phyloP scores from a whole-genome alignment of 1,284 basidiomycete species.

The Nidula niveotomentosa region DNA sequence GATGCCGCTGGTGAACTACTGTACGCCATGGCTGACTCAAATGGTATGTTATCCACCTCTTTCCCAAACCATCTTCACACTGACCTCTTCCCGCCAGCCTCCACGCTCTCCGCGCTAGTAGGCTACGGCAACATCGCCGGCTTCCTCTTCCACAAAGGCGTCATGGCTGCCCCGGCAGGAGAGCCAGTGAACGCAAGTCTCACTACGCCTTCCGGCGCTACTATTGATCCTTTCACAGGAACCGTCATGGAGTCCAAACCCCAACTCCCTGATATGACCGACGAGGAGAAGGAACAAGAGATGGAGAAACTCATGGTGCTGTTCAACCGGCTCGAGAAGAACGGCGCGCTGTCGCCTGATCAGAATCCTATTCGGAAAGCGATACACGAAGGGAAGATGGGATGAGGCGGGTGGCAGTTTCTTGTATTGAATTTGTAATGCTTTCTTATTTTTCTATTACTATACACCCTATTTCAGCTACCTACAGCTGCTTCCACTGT shows the following conservation, averaged over 20 bases:
- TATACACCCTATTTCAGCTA: too few species aligned
- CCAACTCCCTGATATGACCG: conserved; percentile 67
- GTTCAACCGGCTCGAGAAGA: conserved; percentile 84
- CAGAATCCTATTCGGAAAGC: conserved; percentile 77
- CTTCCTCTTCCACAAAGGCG: conserved; percentile 86
- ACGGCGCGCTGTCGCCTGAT: conserved; percentile 57
- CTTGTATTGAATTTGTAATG: too few species aligned
- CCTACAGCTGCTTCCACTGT: too few species aligned
- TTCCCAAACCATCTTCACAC: conserved; percentile 1
- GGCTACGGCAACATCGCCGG: conserved; percentile 95
- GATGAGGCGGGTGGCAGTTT: not conserved
- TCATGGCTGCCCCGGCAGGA: conserved; percentile 56
- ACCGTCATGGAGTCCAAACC: conserved; percentile 42
- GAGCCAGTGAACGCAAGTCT: conserved; percentile 34
- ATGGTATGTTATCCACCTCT: conserved; percentile 52
- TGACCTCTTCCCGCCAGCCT: conserved; percentile 40
- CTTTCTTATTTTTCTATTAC: too few species aligned
- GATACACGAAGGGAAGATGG: conserved; percentile 52
- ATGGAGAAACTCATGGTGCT: conserved; percentile 88
- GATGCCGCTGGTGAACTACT: conserved; percentile 84
- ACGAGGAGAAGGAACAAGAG: conserved; percentile 90
- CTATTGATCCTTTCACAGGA: conserved; percentile 83
- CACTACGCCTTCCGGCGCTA: conserved; percentile 40
- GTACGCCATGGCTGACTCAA: conserved; percentile 76
- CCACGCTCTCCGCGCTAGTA: conserved; percentile 67